Conservation (phyloP, 2,329 filamentous ascomycete genomes). For the Verticillium nonalfalfae region DNA sequence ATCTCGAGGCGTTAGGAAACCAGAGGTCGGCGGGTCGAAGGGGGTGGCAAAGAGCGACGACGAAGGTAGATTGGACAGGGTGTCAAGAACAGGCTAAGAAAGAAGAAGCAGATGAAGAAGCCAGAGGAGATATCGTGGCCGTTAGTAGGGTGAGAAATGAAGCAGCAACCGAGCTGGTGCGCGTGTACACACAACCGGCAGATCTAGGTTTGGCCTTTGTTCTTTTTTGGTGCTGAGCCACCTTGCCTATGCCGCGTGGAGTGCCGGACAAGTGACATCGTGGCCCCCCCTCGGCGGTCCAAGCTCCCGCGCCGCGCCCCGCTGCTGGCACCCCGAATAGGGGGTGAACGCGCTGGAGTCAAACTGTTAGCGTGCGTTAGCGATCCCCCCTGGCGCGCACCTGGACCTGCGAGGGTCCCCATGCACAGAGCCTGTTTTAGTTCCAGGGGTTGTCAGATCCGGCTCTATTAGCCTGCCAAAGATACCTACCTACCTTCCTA, state of each 20-base stretch:
- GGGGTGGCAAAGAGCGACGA: neutral
- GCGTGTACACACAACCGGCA: neutral
- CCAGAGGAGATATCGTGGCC: neutral
- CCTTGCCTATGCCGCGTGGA: too few species aligned
- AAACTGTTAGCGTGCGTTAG: neutral
- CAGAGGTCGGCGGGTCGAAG: neutral
- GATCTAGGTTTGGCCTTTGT: neutral
- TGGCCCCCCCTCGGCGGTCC: neutral
- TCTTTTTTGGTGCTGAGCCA: neutral
- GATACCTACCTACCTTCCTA: too few species aligned
- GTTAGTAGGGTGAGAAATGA: neutral
- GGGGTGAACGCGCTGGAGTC: neutral
- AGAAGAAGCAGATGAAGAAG: neutral
- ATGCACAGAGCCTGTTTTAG: neutral
- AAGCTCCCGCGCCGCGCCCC: neutral
- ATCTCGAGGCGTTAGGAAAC: neutral
- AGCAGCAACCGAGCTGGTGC: neutral
- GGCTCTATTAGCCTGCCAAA: neutral
- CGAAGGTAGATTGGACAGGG: too few species aligned
- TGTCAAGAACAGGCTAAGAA: neutral
- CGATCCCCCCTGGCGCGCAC: neutral
- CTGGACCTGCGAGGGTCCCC: neutral
- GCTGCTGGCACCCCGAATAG: neutral
- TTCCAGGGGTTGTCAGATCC: neutral
- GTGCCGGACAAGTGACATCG: neutral